Conservation (phyloP, 805 yeast genomes). For the Sugiyamaella valdiviana region DNA sequence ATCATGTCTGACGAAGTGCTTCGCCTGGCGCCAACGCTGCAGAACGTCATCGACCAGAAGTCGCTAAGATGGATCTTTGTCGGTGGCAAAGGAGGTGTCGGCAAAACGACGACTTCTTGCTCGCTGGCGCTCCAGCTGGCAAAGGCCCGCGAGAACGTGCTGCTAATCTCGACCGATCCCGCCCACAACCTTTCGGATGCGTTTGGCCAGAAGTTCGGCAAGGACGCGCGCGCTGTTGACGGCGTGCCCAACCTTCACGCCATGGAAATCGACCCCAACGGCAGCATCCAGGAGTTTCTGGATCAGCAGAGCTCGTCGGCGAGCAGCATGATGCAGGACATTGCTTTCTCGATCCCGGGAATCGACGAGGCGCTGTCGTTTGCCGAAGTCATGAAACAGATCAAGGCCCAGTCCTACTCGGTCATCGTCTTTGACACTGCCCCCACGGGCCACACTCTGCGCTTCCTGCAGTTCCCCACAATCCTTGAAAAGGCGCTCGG, state of each 20-base stretch:
- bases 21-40: conserved; percentile 36
- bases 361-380: conserved; percentile 96
- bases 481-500: conserved; percentile 82
- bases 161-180: conserved; percentile 94
- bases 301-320: conserved; percentile 45
- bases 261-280: conserved; percentile 98
- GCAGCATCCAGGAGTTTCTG: conserved; percentile 80
- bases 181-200: conserved; percentile 98
- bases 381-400: conserved; percentile 96
- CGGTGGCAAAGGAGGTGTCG: conserved; percentile 99
- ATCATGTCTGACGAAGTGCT: conserved; percentile 17
- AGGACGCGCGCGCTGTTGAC: conserved; percentile 90
- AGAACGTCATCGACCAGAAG: conserved; percentile 37
- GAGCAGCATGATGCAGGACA: conserved; percentile 74
- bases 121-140: conserved; percentile 94
- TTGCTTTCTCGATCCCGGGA: conserved; percentile 95
- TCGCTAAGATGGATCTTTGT: conserved; percentile 92
- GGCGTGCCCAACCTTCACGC: conserved; percentile 85
- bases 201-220: conserved; percentile 95
- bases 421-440: conserved; percentile 98
- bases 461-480: conserved; percentile 91
- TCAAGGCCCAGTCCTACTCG: conserved; percentile 69
- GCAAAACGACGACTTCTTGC: conserved; percentile 96
- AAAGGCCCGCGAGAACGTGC: conserved; percentile 69
- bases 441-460: conserved; percentile 96